Base-by-base conservation (phyloP, 192 early-diverging fungal species). In the Podila epicladia region DNA sequence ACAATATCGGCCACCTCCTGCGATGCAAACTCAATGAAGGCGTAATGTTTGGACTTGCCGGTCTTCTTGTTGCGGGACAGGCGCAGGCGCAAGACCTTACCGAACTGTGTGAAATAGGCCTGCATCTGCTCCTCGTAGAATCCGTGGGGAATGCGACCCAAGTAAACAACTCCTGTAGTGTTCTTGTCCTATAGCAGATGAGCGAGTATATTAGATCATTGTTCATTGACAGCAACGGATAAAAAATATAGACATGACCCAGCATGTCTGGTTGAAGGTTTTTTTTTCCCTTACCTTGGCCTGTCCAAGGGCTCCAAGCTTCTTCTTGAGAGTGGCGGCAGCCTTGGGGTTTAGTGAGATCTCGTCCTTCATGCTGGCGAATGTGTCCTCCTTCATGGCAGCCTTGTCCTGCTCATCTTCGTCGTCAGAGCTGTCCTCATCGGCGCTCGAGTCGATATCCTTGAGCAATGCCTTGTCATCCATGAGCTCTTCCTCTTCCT, bases 61-160 rank as follows among this genome's bases (percentile, higher is more conserved):
- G 97, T 99, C 85, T 92, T 94, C 68, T 94, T 95, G 85, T 95
- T 98, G 50, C 97, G 89, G 33, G 94, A 93, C 49, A 98, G 75
- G 57, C 94, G 88, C 58, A 98, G 82, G 3, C 89, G 85, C 29
- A 86, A 85, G 24, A 99, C 92, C 0, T 89, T 85, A 50, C 98
- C 98, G 84, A 99, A 99, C 76, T 99, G 98, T 35, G 86, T 80
- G 86, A 99, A 99, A 83, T 99, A 99, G 8, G 82, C 83, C 61
- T 82, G 65, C 95, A 99, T 98, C 76, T 97, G 91, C 32, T 93
- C 83, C 82, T 99, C 98, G 84, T 97, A 95, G 84, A 99, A 99
- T 20, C 96, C 96, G 66, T 98, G 95, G 7, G 98, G 98, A 62
- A 99, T 94, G 50, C 94, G 92, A 60, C 95, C 94, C 63, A 99